Base-by-base conservation (phyloP, 2,329 filamentous ascomycete species). In the Beauveria asiatica region DNA sequence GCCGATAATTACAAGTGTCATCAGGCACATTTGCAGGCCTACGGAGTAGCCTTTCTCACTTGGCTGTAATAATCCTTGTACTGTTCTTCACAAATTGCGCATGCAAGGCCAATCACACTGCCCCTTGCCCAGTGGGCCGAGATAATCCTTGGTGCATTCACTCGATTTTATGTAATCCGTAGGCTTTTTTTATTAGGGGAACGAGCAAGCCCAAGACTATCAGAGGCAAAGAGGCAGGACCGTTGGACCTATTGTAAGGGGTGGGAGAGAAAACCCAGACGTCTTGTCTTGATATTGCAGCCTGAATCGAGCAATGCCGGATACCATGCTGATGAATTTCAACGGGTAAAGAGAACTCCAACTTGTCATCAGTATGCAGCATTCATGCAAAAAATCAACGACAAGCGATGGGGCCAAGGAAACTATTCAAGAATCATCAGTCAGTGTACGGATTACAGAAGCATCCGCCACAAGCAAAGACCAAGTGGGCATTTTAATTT, bases 21-120 rank as follows among this genome's bases (percentile, higher is more conserved):
- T 46, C 19, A 56, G n/a, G 17, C 5, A 33, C 17, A n/a, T 21
- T 25, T 42, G 21, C 33, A 33, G 33, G 13, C 16, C 9, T 23
- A 11, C 30, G 30, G 30, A 33, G 30, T 33, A 10, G 23, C 23
- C 6, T n/a, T 42, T 19, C 25, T 21, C n/a, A 53, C 50, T 39
- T 33, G 41, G 33, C 37, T 19, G 41, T 41, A 45, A 55, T 41
- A 45, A 55, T 33, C 39, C 39, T 39, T 54, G 51, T 39, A 30
- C 39, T 21, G 30, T 42, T 50, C 33, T 50, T 49, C 17, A 50
- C 44, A 25, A 41, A 45, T 45, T 59, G 39, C 56, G 44, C 56
- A 51, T 59, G 56, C 55, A 59, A 52, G 45, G 39, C 13, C 56
- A 51, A 59, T 59, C 56, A 59, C 56, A 45, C 25, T 9, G 42